phyloP scores from a whole-genome alignment of 1,139 yeast species.

The Magnusiomyces ingens region DNA sequence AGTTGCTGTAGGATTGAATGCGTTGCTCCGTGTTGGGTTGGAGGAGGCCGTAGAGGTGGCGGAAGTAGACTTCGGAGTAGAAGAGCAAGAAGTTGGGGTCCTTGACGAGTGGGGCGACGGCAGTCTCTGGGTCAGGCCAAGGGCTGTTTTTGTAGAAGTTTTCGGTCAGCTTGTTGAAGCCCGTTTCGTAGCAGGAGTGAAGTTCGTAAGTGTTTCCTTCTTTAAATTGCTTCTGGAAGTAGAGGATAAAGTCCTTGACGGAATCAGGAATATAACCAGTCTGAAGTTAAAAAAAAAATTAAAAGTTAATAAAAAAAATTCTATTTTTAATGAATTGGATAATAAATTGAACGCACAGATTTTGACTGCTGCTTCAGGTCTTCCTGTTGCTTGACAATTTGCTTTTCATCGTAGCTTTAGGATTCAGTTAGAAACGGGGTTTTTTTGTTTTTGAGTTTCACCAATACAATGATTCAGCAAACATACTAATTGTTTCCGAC shows the following conservation, averaged over 20 bases:
- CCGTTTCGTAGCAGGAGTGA: slow-evolving; percentile 40
- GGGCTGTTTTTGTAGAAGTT: slow-evolving; percentile 38
- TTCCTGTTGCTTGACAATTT: slow-evolving; percentile 32
- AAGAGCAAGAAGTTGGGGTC: slow-evolving; percentile 41
- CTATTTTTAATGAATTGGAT: neutral
- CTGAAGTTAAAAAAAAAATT: slow-evolving; percentile 10
- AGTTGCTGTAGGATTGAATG: slow-evolving; percentile 43
- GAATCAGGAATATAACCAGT: slow-evolving; percentile 37
- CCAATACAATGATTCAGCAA: neutral
- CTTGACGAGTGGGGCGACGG: slow-evolving; percentile 40
- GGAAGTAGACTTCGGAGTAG: slow-evolving; percentile 44
- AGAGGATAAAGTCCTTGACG: slow-evolving; percentile 39
- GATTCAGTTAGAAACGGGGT: neutral
- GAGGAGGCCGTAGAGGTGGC: slow-evolving; percentile 41
- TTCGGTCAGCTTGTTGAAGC: slow-evolving; percentile 42
- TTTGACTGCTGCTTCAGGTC: slow-evolving; percentile 25
- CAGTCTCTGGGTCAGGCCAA: slow-evolving; percentile 43
- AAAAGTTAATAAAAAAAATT: neutral
- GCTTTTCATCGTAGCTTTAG: slow-evolving; percentile 29
- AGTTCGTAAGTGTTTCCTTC: slow-evolving; percentile 41
- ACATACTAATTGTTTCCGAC: slow-evolving; percentile 18
- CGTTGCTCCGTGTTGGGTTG: slow-evolving; percentile 41
- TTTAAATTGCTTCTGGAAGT: slow-evolving; percentile 38
- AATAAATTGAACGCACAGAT: neutral
- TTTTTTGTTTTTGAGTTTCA: neutral